phyloP scores from a whole-genome alignment of 192 early-diverging fungal genomes.

The Coemansia sp. region DNA sequence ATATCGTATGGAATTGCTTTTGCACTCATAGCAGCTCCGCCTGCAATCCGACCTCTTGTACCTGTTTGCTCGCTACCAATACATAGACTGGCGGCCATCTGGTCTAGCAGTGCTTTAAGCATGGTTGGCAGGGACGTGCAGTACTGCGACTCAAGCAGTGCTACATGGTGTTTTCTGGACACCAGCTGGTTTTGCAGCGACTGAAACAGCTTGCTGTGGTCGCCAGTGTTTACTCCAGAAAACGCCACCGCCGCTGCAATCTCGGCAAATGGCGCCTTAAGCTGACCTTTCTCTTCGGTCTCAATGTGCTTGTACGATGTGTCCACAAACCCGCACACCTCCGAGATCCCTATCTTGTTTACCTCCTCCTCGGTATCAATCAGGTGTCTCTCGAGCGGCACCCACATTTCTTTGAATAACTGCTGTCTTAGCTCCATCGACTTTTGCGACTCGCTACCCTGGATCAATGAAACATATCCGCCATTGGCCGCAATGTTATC shows the following conservation, averaged over 20 bases:
- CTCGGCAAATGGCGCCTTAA: slow-evolving; percentile 59
- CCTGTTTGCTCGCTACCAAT: slow-evolving; percentile 18
- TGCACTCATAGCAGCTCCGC: slow-evolving; percentile 10
- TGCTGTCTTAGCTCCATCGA: slow-evolving; percentile 49
- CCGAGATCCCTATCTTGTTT: slow-evolving; percentile 55
- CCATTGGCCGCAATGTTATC: slow-evolving; percentile 13
- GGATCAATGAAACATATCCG: slow-evolving; percentile 60
- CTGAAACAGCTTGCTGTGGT: slow-evolving; percentile 68
- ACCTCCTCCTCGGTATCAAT: slow-evolving; percentile 45
- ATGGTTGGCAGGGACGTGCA: slow-evolving; percentile 61
- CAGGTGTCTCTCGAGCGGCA: slow-evolving; percentile 36
- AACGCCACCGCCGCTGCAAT: slow-evolving; percentile 71
- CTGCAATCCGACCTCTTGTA: slow-evolving; percentile 16
- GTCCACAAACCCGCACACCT: slow-evolving; percentile 61
- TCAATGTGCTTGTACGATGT: slow-evolving; percentile 49
- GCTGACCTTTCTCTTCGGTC: slow-evolving; percentile 24
- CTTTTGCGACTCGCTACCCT: slow-evolving; percentile 55
- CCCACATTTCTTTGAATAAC: slow-evolving; percentile 57
- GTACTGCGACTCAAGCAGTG: slow-evolving; percentile 65
- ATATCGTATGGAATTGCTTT: slow-evolving; percentile 63
- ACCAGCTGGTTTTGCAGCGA: slow-evolving; percentile 55
- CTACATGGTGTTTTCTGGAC: slow-evolving; percentile 50
- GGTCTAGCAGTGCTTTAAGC: slow-evolving; percentile 65
- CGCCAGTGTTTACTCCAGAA: slow-evolving; percentile 69
- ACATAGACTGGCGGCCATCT: slow-evolving; percentile 51